These are phyloP conservation scores for Hirschfeldia incana DNA, from an alignment of 345 rosid species.

Conservation along the genomic window DNA sequence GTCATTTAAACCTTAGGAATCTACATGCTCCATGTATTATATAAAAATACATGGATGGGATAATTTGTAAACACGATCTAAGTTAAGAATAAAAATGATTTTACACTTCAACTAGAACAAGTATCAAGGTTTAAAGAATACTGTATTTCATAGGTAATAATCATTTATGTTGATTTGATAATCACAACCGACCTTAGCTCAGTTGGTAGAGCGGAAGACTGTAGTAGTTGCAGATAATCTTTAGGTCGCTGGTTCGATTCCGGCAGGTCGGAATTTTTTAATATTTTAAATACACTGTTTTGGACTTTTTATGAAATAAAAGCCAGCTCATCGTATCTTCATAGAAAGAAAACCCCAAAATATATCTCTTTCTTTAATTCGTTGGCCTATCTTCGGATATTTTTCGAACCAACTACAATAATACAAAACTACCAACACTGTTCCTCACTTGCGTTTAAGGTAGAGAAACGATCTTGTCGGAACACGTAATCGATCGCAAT, in stretches of 20 bases:
- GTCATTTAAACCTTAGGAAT: neutral
- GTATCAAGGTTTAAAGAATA: neutral
- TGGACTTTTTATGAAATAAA: slow-evolving; percentile 7
- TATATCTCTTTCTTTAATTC: neutral
- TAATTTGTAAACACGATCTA: neutral
- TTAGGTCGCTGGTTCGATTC: slow-evolving; percentile 37
- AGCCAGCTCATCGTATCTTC: neutral
- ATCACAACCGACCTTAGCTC: slow-evolving; percentile 73
- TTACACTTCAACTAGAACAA: neutral
- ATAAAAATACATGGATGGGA: neutral
- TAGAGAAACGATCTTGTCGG: slow-evolving; percentile 9
- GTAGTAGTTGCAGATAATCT: slow-evolving; percentile 46
- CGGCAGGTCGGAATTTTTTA: slow-evolving; percentile 5
- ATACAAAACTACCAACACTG: slow-evolving; percentile 12
- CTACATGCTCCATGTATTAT: neutral
- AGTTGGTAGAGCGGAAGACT: slow-evolving; percentile 98
- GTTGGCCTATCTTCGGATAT: neutral
- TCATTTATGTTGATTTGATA: neutral
- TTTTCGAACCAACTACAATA: neutral
- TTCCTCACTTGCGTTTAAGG: slow-evolving; percentile 33
- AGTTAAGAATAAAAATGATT: neutral
- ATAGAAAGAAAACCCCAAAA: neutral
- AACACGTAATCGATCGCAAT: slow-evolving; percentile 26
- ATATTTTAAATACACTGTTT: neutral
- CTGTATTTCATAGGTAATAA: neutral